A percentile compares a stretch with the other conserved stretches of the same genome.
These are phyloP conservation scores for Ceriops zippeliana DNA, from an alignment of 345 rosid species.

Conservation along the genomic window DNA sequence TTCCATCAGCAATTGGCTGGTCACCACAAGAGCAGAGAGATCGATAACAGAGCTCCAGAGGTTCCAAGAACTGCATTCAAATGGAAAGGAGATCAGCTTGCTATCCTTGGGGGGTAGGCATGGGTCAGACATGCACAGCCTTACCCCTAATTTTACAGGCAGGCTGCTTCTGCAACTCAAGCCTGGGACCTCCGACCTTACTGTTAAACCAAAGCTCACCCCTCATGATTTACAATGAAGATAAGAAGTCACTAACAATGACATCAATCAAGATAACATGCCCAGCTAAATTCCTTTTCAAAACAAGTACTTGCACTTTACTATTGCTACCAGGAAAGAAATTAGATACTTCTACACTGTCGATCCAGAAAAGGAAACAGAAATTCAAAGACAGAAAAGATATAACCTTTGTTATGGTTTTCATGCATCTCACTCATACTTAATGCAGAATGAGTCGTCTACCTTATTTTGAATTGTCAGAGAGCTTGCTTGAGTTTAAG, in stretches of 20 bases:
- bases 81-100: too few species aligned
- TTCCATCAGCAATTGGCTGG: slow-evolving; percentile 89
- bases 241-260: too few species aligned
- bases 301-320: not conserved
- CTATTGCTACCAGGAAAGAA: not conserved
- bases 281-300: too few species aligned
- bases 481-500: not conserved
- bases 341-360: not conserved
- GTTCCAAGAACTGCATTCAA: slow-evolving; percentile 71
- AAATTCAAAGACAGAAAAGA: too few species aligned
- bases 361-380: not conserved
- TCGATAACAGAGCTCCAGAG: slow-evolving; percentile 89
- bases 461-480: not conserved
- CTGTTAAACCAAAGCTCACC: too few species aligned
- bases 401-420: not conserved
- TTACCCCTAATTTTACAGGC: too few species aligned
- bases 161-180: too few species aligned
- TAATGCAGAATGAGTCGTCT: not conserved
- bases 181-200: too few species aligned
- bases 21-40: slow-evolving; percentile 92
- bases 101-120: too few species aligned
- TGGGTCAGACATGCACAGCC: too few species aligned
- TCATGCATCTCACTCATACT: not conserved
- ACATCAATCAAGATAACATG: too few species aligned
- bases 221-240: too few species aligned